Conservation (phyloP, 2,329 filamentous ascomycete genomes). For the Penicillium sp. region DNA sequence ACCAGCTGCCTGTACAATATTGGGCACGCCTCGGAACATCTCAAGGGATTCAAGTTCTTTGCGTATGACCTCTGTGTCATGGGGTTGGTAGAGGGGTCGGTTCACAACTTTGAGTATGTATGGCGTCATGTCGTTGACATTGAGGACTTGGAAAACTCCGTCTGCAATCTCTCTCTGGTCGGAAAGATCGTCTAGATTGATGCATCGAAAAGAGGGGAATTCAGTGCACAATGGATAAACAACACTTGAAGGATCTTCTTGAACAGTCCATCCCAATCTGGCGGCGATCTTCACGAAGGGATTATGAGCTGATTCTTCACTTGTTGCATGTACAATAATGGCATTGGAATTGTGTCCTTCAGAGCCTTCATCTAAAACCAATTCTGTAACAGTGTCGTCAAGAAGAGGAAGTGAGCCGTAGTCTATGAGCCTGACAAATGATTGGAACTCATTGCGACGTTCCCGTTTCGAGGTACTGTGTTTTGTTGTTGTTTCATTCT, state of each 20-base stretch:
- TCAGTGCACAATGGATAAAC: constrained; percentile 13
- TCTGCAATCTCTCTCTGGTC: constrained; percentile 16
- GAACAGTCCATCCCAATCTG: constrained; percentile 11
- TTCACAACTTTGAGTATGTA: too few relatives aligned
- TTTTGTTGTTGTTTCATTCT: too few relatives aligned
- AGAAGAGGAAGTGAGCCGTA: constrained; percentile 17
- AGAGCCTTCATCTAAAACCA: constrained; percentile 14
- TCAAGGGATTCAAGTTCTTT: constrained; percentile 21
- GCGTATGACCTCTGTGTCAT: constrained; percentile 18
- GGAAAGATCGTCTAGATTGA: constrained; percentile 13
- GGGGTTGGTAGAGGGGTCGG: too few relatives aligned
- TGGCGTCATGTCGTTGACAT: constrained; percentile 6
- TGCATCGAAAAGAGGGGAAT: constrained; percentile 16
- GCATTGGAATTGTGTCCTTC: constrained; percentile 6
- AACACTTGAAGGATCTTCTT: constrained; percentile 15
- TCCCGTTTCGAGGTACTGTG: constrained; percentile 15
- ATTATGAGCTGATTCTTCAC: constrained; percentile 2
- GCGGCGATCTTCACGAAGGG: constrained; percentile 4
- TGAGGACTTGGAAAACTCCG: constrained; percentile 17
- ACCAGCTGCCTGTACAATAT: constrained; percentile 18
- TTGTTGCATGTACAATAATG: too few relatives aligned
- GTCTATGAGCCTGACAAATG: constrained; percentile 17
- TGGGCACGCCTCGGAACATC: constrained; percentile 15
- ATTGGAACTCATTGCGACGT: constrained; percentile 17
- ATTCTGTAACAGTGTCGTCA: constrained; percentile 19